Base-by-base conservation (phyloP, 2,329 filamentous ascomycete species). In the Phyllosticta citribraziliensis region DNA sequence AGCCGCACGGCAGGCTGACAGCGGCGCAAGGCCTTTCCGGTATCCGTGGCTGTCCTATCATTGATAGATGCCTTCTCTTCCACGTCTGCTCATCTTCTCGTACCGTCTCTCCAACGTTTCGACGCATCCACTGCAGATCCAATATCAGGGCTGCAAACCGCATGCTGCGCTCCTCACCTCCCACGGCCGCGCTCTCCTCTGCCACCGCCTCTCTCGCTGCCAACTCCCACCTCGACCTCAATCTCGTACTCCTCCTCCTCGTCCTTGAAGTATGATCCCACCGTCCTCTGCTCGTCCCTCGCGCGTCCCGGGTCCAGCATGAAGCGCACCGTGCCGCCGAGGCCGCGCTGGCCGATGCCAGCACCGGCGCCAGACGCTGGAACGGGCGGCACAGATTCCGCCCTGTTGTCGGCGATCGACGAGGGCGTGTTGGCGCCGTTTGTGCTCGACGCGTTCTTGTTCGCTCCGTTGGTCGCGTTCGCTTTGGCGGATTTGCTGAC, bases 221-320 rank as follows among this genome's bases (percentile, higher is more conserved):
- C 60, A 20, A 72, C 66, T 1, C 73, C 70, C 0, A 78, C 71
- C 63, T 96, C 90, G 24, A 91, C 84, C 69, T 95, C 90, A 52
- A 89, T 79, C 69, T 88, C 86, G 67, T 87, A 86, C 70, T 91
- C 88, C 66, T 91, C 88, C 67, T 84, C 90, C 68, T 91, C 87
- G 52, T 88, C 83, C 52, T 82, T 84, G 70, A 88, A 90, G 72
- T 87, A 91, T 56, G 82, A 79, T 3, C 81, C 80, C 1, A 92
- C 87, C 12, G 82, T 79, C 12, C 81, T 80, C 67, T 84, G 83
- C 74, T 99, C 94, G 17, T 80, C 79, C 55, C 82, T 81, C 1
- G 91, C 91, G 56, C 87, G 83, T 60, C 88, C 86, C 0, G 87
- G 84, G 65, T 96, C 89, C 56, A 97, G 86, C 74, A 97, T 90